phyloP scores from a whole-genome alignment of 2,329 filamentous ascomycete genomes.

The Penicillium rolfsii region DNA sequence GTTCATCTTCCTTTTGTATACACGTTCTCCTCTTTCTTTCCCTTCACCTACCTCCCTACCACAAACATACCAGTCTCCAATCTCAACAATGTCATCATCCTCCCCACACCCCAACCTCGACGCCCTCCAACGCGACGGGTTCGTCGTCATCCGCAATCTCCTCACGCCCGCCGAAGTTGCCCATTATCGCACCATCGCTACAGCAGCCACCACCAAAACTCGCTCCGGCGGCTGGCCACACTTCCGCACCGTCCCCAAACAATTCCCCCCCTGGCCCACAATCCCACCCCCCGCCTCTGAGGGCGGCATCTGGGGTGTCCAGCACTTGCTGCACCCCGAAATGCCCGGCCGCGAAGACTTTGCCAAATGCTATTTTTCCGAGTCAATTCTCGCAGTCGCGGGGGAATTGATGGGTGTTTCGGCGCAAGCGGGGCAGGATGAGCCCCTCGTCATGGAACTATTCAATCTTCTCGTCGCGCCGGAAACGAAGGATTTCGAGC shows the following conservation, averaged over 20 bases:
- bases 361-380: slow-evolving; percentile 71
- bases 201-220: slow-evolving; percentile 62
- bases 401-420: slow-evolving; percentile 62
- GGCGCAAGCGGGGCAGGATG: slow-evolving; percentile 49
- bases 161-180: slow-evolving; percentile 61
- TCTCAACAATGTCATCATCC: slow-evolving; percentile 29
- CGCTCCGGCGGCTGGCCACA: slow-evolving; percentile 76
- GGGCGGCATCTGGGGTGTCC: slow-evolving; percentile 83
- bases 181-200: slow-evolving; percentile 63
- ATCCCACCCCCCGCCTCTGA: slow-evolving; percentile 51
- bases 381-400: slow-evolving; percentile 64
- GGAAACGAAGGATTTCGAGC: slow-evolving; percentile 65
- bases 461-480: slow-evolving; percentile 84
- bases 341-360: slow-evolving; percentile 67
- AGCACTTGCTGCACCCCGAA: slow-evolving; percentile 77
- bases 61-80: background rate
- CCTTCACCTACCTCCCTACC: background rate
- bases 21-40: background rate
- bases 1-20: background rate
- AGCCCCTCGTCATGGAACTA: slow-evolving; percentile 79
- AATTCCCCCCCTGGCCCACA: slow-evolving; percentile 84
- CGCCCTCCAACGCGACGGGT: slow-evolving; percentile 71
- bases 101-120: slow-evolving; percentile 54
- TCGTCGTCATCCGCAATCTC: slow-evolving; percentile 70
- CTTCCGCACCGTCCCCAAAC: slow-evolving; percentile 82